phyloP scores from a whole-genome alignment of 768 basidiomycete genomes.

The Lactifluus echinatus region DNA sequence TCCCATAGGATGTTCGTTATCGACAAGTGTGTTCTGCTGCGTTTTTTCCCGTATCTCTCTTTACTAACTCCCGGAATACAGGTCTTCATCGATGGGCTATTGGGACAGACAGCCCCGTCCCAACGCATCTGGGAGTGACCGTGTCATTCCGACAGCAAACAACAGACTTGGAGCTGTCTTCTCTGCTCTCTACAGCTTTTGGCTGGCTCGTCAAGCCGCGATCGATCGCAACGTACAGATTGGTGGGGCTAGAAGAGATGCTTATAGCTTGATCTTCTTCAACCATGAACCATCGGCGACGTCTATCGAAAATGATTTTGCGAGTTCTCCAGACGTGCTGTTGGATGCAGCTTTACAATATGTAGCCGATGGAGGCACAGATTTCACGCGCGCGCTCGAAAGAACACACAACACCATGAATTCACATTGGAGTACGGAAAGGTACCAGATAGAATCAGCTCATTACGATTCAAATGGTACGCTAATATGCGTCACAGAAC shows the following conservation, averaged over 20 bases:
- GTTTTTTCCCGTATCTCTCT: constrained; percentile 24
- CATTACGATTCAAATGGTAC: neutral
- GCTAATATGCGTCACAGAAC: constrained; percentile 27
- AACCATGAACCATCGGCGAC: constrained; percentile 22
- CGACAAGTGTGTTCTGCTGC: constrained; percentile 39
- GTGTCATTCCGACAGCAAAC: constrained; percentile 31
- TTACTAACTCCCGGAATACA: constrained; percentile 20
- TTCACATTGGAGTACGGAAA: constrained; percentile 41
- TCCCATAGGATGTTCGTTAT: constrained; percentile 40
- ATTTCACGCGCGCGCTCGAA: constrained; percentile 36
- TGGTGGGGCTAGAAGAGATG: constrained; percentile 34
- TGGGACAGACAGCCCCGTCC: constrained; percentile 37
- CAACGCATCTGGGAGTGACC: constrained; percentile 33
- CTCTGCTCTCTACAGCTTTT: no score
- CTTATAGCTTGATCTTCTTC: constrained; percentile 52
- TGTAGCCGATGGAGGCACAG: constrained; percentile 32
- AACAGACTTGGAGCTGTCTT: no score
- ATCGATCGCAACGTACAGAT: constrained; percentile 23
- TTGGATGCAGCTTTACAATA: constrained; percentile 32
- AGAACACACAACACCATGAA: constrained; percentile 34
- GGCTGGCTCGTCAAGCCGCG: constrained; percentile 42
- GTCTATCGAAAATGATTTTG: constrained; percentile 38
- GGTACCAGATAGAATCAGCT: constrained; percentile 26
- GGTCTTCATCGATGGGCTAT: constrained; percentile 43
- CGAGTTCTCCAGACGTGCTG: constrained; percentile 37